Evolutionary conservation across 2,329 filamentous ascomycete genomes (phyloP).

Genomic region (Teratosphaeria destructans): DNA sequence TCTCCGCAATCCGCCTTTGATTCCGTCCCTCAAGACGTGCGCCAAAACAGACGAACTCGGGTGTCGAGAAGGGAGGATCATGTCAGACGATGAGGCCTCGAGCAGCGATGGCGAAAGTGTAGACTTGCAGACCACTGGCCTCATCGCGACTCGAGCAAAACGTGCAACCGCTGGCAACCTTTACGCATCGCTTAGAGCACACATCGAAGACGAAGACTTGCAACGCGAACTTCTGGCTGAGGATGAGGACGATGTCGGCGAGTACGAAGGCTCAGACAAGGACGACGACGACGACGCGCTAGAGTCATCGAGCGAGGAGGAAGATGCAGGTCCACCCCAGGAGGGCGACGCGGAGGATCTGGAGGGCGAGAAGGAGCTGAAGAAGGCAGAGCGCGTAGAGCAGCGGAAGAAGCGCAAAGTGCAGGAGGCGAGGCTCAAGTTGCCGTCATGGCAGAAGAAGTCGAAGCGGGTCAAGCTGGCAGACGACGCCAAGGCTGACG

Average conservation of each 20-base stretch:
- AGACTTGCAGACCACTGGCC: slow-evolving; percentile 32
- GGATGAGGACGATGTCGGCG: slow-evolving; percentile 41
- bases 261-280: slow-evolving; percentile 30
- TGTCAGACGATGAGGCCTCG: slow-evolving; percentile 17
- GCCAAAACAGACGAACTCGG: background rate
- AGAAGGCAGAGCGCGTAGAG: slow-evolving; percentile 63
- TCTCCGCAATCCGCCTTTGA: background rate
- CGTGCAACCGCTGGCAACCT: slow-evolving; percentile 77
- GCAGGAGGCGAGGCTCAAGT: slow-evolving; percentile 59
- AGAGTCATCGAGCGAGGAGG: slow-evolving; percentile 75
- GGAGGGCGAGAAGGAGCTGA: slow-evolving; percentile 78
- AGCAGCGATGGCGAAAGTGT: slow-evolving; percentile 11
- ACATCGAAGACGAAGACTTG: slow-evolving; percentile 35
- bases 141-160: slow-evolving; percentile 62
- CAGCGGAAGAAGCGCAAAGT: slow-evolving; percentile 72
- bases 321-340: slow-evolving; percentile 47
- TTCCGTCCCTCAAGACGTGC: background rate
- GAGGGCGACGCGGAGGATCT: slow-evolving; percentile 52
- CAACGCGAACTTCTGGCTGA: slow-evolving; percentile 33
- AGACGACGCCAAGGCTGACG: slow-evolving; percentile 27
- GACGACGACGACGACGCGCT: slow-evolving; percentile 63
- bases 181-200: slow-evolving; percentile 66
- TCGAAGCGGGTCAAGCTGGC: slow-evolving; percentile 52
- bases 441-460: slow-evolving; percentile 52
- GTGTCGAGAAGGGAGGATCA: background rate